These are phyloP conservation scores for Phytophthora constricta DNA, from an alignment of 352 stramenopile species.

Conservation along the genomic window DNA sequence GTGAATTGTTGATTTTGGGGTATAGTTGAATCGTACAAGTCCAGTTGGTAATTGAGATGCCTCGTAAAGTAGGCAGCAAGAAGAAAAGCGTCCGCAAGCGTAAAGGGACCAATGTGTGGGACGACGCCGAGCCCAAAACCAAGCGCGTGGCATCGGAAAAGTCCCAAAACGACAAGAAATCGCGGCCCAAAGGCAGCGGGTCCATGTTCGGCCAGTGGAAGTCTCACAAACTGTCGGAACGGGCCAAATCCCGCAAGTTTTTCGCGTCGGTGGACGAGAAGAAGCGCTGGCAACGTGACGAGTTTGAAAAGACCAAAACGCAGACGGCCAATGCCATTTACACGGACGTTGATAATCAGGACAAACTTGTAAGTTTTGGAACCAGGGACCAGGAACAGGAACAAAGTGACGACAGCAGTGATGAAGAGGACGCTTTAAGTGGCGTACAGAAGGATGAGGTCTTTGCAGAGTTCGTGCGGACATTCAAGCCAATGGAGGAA, in stretches of 20 bases:
- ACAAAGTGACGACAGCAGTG: conserved; percentile 27
- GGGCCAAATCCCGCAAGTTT: conserved; percentile 55
- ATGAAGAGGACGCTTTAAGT: conserved; percentile 13
- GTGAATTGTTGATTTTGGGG: no score
- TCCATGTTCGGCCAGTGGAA: conserved; percentile 87
- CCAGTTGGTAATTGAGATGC: conserved; percentile 34
- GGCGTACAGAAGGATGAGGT: conserved; percentile 34
- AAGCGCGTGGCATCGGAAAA: conserved; percentile 14
- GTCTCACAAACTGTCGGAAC: conserved; percentile 56
- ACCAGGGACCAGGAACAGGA: conserved; percentile 10
- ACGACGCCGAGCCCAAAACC: conserved; percentile 41
- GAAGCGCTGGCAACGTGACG: conserved; percentile 55
- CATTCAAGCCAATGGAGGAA: conserved; percentile 52
- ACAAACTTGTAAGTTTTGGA: conserved; percentile 1
- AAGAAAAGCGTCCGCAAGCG: conserved; percentile 56
- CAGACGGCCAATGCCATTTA: conserved; percentile 52
- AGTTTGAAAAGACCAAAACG: conserved; percentile 43
- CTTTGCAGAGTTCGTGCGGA: conserved; percentile 81
- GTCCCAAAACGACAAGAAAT: conserved; percentile 29
- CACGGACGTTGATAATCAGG: no score
- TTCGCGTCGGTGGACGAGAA: conserved; percentile 48
- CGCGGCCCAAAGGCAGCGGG: conserved; percentile 16
- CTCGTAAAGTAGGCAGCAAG: conserved; percentile 44
- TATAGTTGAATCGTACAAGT: no score
- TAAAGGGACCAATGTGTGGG: conserved; percentile 61